Conservation (phyloP, 2,329 filamentous ascomycete genomes). For the Paecilomyces sp. region DNA sequence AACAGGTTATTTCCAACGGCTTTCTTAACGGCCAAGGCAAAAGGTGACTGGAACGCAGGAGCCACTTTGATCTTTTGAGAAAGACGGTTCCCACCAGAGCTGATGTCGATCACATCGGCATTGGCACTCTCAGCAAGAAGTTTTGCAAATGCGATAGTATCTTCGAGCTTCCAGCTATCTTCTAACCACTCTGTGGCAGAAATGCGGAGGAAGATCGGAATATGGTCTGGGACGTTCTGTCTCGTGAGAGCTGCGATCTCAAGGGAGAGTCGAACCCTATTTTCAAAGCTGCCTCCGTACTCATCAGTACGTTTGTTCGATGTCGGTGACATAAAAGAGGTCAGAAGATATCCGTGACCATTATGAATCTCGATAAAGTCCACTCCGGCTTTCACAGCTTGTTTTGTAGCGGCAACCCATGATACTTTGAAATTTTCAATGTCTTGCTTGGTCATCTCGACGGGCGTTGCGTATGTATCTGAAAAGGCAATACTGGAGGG, state of each 20-base stretch:
- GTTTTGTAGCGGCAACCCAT: constrained; percentile 36
- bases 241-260: constrained; percentile 37
- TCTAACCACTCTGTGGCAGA: constrained; percentile 69
- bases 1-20: no score
- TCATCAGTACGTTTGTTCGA: constrained; percentile 42
- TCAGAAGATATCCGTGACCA: constrained; percentile 45
- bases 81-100: constrained; percentile 38
- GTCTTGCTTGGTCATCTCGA: constrained; percentile 30
- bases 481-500: constrained; percentile 12
- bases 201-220: constrained; percentile 66
- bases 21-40: no score
- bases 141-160: constrained; percentile 33
- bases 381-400: constrained; percentile 50
- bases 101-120: constrained; percentile 41
- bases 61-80: constrained; percentile 38
- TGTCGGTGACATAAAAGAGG: constrained; percentile 44
- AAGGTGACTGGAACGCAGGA: constrained; percentile 8
- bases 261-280: constrained; percentile 47
- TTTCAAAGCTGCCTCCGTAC: constrained; percentile 46
- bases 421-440: constrained; percentile 37
- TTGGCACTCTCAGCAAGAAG: constrained; percentile 30
- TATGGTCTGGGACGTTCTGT: constrained; percentile 56
- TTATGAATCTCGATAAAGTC: constrained; percentile 46
- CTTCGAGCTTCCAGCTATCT: constrained; percentile 34
- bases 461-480: constrained; percentile 23